Percentiles rank a stretch among this genome's conserved stretches.
phyloP scores from a whole-genome alignment of 345 rosid species.

The Excoecaria agallocha region DNA sequence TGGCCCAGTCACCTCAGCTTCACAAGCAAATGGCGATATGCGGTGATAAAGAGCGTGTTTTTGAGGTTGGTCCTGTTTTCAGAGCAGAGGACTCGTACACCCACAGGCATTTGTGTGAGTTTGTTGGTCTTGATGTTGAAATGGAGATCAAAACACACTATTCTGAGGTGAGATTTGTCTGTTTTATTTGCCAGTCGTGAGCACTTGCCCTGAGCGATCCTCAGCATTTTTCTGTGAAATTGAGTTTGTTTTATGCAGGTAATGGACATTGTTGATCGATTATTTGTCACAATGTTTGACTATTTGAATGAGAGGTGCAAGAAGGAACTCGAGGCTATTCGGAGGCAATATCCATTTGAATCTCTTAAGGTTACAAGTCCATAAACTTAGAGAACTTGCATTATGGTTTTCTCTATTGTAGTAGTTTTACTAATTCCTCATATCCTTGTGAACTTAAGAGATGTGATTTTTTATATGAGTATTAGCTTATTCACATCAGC shows the following conservation, averaged over 20 bases:
- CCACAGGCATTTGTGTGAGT: constrained; percentile 87
- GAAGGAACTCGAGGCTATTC: constrained; percentile 74
- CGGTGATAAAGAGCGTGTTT: constrained; percentile 73
- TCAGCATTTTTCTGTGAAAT: constrained; percentile 10
- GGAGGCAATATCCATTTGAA: constrained; percentile 70
- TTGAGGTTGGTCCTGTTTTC: constrained; percentile 83
- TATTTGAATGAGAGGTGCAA: constrained; percentile 56
- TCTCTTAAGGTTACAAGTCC: constrained; percentile 64
- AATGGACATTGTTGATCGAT: constrained; percentile 70
- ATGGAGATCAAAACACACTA: constrained; percentile 80
- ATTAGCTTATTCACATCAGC: not conserved
- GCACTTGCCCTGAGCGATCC: not conserved
- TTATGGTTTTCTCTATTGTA: not conserved
- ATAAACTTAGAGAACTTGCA: not conserved
- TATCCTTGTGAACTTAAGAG: not conserved
- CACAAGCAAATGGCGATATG: constrained; percentile 90
- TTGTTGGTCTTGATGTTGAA: constrained; percentile 85
- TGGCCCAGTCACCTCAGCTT: constrained; percentile 95
- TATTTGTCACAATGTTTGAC: constrained; percentile 72
- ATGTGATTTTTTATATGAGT: not conserved
- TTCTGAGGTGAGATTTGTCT: constrained; percentile 50
- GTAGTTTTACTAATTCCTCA: not conserved
- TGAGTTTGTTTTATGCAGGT: constrained; percentile 40
- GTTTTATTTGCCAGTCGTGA: not conserved
- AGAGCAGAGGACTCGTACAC: constrained; percentile 92